Conservation (phyloP, 1,284 basidiomycete species). For the Naganishia sp. region DNA sequence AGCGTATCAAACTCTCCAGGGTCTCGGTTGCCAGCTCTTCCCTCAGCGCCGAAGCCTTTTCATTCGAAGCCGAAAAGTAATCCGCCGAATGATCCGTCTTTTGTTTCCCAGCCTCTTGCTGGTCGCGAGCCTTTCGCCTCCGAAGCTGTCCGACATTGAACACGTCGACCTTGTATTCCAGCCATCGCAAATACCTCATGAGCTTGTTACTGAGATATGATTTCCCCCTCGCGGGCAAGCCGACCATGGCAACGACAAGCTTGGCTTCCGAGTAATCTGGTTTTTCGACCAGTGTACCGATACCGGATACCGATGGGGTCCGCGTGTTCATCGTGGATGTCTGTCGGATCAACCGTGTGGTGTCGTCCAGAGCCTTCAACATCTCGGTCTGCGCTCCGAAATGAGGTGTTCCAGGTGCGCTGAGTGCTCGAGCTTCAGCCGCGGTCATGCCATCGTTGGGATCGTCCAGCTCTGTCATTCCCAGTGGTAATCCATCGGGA, state of each 20-base stretch:
- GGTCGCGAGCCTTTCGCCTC: conserved; percentile 71
- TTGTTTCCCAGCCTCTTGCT: conserved; percentile 58
- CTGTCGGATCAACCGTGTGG: conserved; percentile 49
- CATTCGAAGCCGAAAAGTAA: conserved; percentile 89
- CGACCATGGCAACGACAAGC: conserved; percentile 97
- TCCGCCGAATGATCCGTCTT: conserved; percentile 72
- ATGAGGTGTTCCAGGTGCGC: conserved; percentile 49
- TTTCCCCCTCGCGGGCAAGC: conserved; percentile 78
- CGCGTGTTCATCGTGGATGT: conserved; percentile 30
- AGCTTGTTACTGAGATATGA: conserved; percentile 83
- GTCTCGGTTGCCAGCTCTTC: conserved; percentile 88
- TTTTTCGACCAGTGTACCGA: conserved; percentile 69
- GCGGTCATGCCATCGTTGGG: conserved; percentile 12
- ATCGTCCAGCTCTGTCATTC: conserved; percentile 12
- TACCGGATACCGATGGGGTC: conserved; percentile 54
- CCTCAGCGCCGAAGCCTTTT: conserved; percentile 71
- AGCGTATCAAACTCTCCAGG: conserved; percentile 89
- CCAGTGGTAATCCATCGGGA: conserved; percentile 9
- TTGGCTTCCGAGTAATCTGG: conserved; percentile 98
- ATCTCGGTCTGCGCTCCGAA: conserved; percentile 53
- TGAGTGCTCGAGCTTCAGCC: conserved; percentile 28
- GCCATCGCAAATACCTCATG: conserved; percentile 83
- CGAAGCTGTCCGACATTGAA: conserved; percentile 98
- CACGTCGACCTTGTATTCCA: conserved; percentile 97
- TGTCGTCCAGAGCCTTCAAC: conserved; percentile 52